Evolutionary conservation across 371 early-diverging fungal genomes (phyloP), one percentile per base, ranked within the genome.

Genomic region (Rhizopus sp.): DNA sequence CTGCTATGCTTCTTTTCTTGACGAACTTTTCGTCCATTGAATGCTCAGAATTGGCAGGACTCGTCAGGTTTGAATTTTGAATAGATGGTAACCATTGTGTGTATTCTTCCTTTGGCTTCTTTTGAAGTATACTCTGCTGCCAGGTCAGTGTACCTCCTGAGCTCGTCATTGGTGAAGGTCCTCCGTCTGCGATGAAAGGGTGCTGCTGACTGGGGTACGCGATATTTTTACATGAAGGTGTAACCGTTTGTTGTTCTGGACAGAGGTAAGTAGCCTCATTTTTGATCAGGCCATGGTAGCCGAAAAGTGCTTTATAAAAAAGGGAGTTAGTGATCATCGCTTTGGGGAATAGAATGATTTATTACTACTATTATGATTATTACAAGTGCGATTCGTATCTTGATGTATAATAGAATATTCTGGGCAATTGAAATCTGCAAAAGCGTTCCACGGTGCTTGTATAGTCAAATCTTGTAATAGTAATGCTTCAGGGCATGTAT

Each of bases 391-490:
- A 23, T 23, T 23, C 23, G 2, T 23, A 2, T 23, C 23, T 23
- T 23, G 23, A 2, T 23, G 23, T 23, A 23, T 23, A 23, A 23
- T 23, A 23, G 38, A 37, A 37, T 37, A 37, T 37, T 37, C 38
- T 37, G 38, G 38, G 12, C 12, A 37, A 37, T 37, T 37, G 9
- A 23, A 2, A 23, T 23, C 23, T 23, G 23, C 2, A 23, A 23
- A 23, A 2, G 38, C 13, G 37, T 23, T 2, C 29, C 33, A 13
- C 32, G 30, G 6, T 49, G 33, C 16, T 49, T 53, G 38, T 10
- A 61, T 50, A 30, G 61, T 50, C 7, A 56, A 47, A n/a, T 35
- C 52, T 39, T 62, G 57, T 29, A 62, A 23, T 32, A 57, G 57
- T 41, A 62, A 23, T 16, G 39, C 33, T 13, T 52, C 31, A 38